Evolutionary conservation across 306 rosid species (phyloP).

Genomic region (Fagus sylvatica): DNA sequence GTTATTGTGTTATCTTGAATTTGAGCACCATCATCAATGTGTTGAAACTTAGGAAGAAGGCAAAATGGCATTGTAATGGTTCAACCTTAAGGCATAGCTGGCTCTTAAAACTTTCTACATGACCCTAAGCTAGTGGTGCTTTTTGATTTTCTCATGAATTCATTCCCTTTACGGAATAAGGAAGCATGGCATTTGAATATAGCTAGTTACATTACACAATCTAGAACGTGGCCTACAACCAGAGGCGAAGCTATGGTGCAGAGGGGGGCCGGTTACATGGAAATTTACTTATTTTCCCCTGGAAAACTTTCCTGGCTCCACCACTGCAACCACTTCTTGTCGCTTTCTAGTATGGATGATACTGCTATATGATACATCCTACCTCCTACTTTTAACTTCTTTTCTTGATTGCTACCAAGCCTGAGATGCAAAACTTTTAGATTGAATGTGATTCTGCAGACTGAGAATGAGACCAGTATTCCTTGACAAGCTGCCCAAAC

Average conservation of each 20-base stretch:
- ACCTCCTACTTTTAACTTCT: neutral
- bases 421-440: neutral
- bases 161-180: neutral
- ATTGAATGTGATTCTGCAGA: slow-evolving; percentile 61
- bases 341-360: neutral
- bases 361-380: neutral
- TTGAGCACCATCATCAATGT: too few species aligned
- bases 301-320: too few species aligned
- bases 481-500: slow-evolving; percentile 78
- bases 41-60: too few species aligned
- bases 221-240: neutral
- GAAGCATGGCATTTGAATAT: neutral
- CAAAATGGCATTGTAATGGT: too few species aligned
- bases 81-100: too few species aligned
- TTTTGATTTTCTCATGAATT: neutral
- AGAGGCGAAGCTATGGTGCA: too few species aligned
- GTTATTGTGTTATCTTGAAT: too few species aligned
- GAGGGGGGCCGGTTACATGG: too few species aligned
- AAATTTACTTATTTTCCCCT: too few species aligned
- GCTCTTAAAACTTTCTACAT: too few species aligned
- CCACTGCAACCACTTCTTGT: slow-evolving; percentile 2
- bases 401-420: neutral
- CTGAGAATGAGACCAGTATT: slow-evolving; percentile 87
- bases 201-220: neutral
- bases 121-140: neutral